These are phyloP conservation scores for Dovyalis caffra DNA, from an alignment of 345 rosid species.

Conservation along the genomic window DNA sequence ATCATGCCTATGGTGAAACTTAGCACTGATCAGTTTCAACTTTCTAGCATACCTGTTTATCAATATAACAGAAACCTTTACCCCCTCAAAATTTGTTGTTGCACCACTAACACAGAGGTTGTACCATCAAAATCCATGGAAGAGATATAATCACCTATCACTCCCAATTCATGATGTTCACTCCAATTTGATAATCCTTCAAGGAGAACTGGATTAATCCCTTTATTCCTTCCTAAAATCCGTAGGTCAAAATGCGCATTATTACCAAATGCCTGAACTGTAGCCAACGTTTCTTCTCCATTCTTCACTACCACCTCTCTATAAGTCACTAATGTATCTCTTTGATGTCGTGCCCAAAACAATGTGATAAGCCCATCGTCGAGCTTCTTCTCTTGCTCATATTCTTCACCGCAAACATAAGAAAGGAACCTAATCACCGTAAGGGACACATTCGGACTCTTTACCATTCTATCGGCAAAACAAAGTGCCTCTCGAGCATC, in stretches of 20 bases:
- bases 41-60: too few relatives aligned
- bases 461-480: constrained; percentile 52
- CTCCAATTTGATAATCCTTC: constrained; percentile 67
- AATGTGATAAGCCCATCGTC: constrained; percentile 77
- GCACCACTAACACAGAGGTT: constrained; percentile 68
- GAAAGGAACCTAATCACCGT: constrained; percentile 63
- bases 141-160: constrained; percentile 58
- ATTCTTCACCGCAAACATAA: constrained; percentile 44
- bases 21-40: too few relatives aligned
- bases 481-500: constrained; percentile 71
- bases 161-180: constrained; percentile 54
- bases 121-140: constrained; percentile 44
- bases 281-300: constrained; percentile 65
- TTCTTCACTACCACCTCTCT: constrained; percentile 61
- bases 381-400: constrained; percentile 66
- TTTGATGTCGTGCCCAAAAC: constrained; percentile 71
- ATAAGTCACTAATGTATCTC: constrained; percentile 50
- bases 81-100: constrained; percentile 47
- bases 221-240: constrained; percentile 71
- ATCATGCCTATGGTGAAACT: too few relatives aligned
- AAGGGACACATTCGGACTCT: constrained; percentile 42
- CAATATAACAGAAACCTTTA: too few relatives aligned
- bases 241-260: constrained; percentile 48
- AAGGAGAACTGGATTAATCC: constrained; percentile 53
- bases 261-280: constrained; percentile 52